Conservation (phyloP, 352 stramenopile species). For the Globisporangium acanthophoron region DNA sequence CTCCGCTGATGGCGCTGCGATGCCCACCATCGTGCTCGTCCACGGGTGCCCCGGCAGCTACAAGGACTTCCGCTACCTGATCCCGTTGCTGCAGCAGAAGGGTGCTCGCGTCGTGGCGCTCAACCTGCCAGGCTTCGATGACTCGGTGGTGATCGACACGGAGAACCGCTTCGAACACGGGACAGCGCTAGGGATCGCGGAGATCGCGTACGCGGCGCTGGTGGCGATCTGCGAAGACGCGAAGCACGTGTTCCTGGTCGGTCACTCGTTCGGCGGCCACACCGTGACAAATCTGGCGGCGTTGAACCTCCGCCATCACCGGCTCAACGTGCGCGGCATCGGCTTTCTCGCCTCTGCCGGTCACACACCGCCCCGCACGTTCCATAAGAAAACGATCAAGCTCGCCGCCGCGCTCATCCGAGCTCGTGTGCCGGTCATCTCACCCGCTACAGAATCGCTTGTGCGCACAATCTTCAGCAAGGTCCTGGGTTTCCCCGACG, state of each 20-base stretch:
- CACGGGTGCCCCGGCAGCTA: conserved; percentile 63
- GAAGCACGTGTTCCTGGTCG: conserved; percentile 42
- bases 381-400: not conserved
- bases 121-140: conserved; percentile 58
- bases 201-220: conserved; percentile 20
- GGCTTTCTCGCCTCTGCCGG: conserved; percentile 26
- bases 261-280: conserved; percentile 66
- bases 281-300: conserved; percentile 37
- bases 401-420: conserved; percentile 14
- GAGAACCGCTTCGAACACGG: conserved; percentile 20
- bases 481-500: conserved; percentile 15
- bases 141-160: conserved; percentile 17
- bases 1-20: no score
- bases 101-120: conserved; percentile 42
- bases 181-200: conserved; percentile 10
- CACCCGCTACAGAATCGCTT: conserved; percentile 5
- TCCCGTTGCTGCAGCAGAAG: conserved; percentile 35
- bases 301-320: conserved; percentile 1
- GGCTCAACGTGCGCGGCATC: conserved; percentile 22
- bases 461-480: conserved; percentile 14
- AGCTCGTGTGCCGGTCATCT: conserved; percentile 13
- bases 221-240: conserved; percentile 15
- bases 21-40: conserved; percentile 26
- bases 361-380: not conserved
- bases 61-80: conserved; percentile 55